These are phyloP conservation scores for Saccharomycopsis fibuligera DNA, from an alignment of 805 yeast species.

Conservation along the genomic window DNA sequence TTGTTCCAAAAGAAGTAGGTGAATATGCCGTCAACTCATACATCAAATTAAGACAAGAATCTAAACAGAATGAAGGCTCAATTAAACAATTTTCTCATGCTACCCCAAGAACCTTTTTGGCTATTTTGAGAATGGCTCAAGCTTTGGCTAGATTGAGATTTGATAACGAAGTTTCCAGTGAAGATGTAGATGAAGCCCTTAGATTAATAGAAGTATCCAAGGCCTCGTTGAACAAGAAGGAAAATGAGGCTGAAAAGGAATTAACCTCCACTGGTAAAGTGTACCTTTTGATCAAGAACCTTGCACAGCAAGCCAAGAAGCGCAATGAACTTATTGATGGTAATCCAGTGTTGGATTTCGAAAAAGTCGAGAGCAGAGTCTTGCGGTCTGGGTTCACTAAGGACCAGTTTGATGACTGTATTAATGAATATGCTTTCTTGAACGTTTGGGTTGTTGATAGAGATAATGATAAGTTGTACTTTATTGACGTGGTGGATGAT, in stretches of 20 bases:
- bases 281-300: slow-evolving; percentile 59
- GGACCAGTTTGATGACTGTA: slow-evolving; percentile 67
- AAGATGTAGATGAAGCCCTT: slow-evolving; percentile 93
- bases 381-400: slow-evolving; percentile 80
- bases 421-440: slow-evolving; percentile 63
- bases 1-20: slow-evolving; percentile 74
- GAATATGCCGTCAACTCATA: slow-evolving; percentile 82
- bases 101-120: slow-evolving; percentile 91
- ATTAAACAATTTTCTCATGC: slow-evolving; percentile 80
- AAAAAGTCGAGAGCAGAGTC: slow-evolving; percentile 52
- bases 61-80: slow-evolving; percentile 71
- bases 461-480: slow-evolving; percentile 13
- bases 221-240: slow-evolving; percentile 61
- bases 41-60: slow-evolving; percentile 88
- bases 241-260: slow-evolving; percentile 41
- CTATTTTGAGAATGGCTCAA: slow-evolving; percentile 86
- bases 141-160: slow-evolving; percentile 90
- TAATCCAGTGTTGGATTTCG: slow-evolving; percentile 35
- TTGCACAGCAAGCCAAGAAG: slow-evolving; percentile 40
- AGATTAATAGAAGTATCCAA: slow-evolving; percentile 84
- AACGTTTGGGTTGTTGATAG: slow-evolving; percentile 62
- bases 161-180: slow-evolving; percentile 57
- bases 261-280: slow-evolving; percentile 66
- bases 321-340: slow-evolving; percentile 28
- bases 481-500: slow-evolving; percentile 11